Percentiles rank a stretch among this genome's conserved stretches.
phyloP scores from a whole-genome alignment of 352 stramenopile species.

The Globisporangium rhizosaccharum region DNA sequence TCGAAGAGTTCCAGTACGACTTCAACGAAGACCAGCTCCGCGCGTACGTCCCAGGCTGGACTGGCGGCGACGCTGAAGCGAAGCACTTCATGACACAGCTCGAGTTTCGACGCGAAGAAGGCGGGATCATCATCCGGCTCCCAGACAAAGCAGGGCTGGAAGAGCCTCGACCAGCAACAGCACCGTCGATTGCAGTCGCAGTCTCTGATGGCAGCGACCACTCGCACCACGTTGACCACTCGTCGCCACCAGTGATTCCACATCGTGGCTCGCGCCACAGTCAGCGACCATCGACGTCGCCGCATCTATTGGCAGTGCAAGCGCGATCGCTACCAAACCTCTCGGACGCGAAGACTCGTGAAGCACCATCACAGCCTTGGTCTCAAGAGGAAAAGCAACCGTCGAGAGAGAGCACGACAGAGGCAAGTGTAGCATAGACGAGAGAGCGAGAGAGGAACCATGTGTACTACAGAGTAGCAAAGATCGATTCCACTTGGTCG shows the following conservation, averaged over 20 bases:
- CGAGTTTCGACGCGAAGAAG: slow-evolving; percentile 55
- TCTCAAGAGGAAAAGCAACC: neutral
- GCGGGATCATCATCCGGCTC: slow-evolving; percentile 63
- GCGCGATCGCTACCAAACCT: neutral
- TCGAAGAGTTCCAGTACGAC: slow-evolving; percentile 76
- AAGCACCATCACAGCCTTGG: neutral
- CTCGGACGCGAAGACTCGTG: neutral
- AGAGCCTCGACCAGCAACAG: no score
- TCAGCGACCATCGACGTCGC: slow-evolving; percentile 1
- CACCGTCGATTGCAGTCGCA: neutral
- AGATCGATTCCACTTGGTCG: no score
- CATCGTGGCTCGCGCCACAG: slow-evolving; percentile 10
- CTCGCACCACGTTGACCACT: neutral
- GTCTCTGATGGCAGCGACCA: slow-evolving; percentile 6
- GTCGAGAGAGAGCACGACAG: neutral
- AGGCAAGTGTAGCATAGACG: no score
- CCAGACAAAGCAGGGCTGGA: slow-evolving; percentile 25
- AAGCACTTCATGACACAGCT: slow-evolving; percentile 44
- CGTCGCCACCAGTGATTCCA: neutral
- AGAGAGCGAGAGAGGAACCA: no score
- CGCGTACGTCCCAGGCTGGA: slow-evolving; percentile 40
- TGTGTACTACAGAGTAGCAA: no score
- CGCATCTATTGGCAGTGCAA: neutral
- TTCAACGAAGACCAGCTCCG: slow-evolving; percentile 61
- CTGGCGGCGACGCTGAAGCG: slow-evolving; percentile 29